Base-by-base conservation (phyloP, 495 filamentous ascomycete genomes). In the Aspergillus campestris region DNA sequence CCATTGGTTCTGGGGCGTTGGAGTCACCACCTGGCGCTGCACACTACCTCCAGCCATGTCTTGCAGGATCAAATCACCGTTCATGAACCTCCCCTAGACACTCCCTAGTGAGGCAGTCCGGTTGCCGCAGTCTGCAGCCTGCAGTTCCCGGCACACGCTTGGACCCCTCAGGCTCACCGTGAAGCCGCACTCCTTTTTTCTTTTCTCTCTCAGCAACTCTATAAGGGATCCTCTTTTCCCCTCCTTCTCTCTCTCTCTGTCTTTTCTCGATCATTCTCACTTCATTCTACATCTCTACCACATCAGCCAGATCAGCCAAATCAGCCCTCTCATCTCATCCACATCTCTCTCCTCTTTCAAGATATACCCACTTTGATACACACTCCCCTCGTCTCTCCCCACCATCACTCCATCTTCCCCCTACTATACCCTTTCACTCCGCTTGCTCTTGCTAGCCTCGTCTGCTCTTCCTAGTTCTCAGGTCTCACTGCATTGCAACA, bases 31-130 rank as follows among this genome's bases (percentile, higher is more conserved):
- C 45, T 45, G 44, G 38, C 15, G 42, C 42, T 47, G 51, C 51
- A 54, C 44, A 47, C 49, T 48, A 63, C 63, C 64, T 63, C 64
- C 61, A 24, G 55, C 59, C 56, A 55, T 54, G 51, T 50, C 44
- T 42, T 34, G 51, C 51, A 54, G 51, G 34, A 42, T 44, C 53
- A 44, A 56, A 56, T 56, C 49, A 52, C 59, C 53, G 53, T 47
- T 36, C 36, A 45, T 40, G 51, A 34, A 53, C 46, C 51, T 59
- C 4, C 4, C 18, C 18, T 24, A 24, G 18, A 1, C 18, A 24
- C 18, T 24, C 2, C 53, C 55, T 48, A 59, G 55, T 58, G 58
- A 56, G 50, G 58, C 57, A 53, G 42, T 38, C 45, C 36, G 45
- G 42, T 51, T 24, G 18, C 18, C 18, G 18, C 18, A 24, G 18